phyloP scores from a whole-genome alignment of 208 protist species.

The Jaenimonas drosophilae region DNA sequence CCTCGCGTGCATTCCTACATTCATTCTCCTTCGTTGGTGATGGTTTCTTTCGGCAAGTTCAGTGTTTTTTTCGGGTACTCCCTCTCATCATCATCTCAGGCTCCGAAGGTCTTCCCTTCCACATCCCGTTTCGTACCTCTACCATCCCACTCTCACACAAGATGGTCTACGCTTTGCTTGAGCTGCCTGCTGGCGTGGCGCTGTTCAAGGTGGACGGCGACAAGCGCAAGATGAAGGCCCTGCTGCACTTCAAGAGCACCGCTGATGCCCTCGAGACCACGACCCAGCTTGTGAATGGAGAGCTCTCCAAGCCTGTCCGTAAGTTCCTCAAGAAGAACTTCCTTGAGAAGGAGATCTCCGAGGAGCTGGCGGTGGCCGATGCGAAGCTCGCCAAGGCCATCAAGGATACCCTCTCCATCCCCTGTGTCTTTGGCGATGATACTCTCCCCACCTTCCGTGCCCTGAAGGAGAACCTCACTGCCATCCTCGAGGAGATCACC shows the following conservation, averaged over 20 bases:
- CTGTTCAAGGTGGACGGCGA: constrained; percentile 96
- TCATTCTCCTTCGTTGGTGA: too few relatives aligned
- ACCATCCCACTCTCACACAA: neutral
- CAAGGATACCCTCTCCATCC: constrained; percentile 94
- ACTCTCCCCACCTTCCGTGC: constrained; percentile 92
- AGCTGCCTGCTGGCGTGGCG: constrained; percentile 97
- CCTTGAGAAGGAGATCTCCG: constrained; percentile 77
- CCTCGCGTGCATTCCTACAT: too few relatives aligned
- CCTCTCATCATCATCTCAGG: neutral
- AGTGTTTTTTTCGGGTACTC: neutral
- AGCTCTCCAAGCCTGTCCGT: constrained; percentile 93
- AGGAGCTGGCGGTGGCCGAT: constrained; percentile 94
- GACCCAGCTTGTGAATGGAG: constrained; percentile 94
- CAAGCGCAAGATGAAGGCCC: constrained; percentile 87
- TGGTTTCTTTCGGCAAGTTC: too few relatives aligned
- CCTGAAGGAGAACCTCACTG: constrained; percentile 91
- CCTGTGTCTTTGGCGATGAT: constrained; percentile 84
- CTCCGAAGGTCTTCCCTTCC: neutral
- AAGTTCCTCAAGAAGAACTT: constrained; percentile 99
- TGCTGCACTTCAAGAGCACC: constrained; percentile 94
- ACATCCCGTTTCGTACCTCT: constrained; percentile 1
- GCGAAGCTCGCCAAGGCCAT: constrained; percentile 94
- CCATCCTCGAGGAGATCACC: constrained; percentile 82
- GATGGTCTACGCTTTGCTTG: constrained; percentile 97
- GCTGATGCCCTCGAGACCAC: constrained; percentile 95